phyloP scores from a whole-genome alignment of 1,284 basidiomycete genomes.

The Ceratobasidium sp. region DNA sequence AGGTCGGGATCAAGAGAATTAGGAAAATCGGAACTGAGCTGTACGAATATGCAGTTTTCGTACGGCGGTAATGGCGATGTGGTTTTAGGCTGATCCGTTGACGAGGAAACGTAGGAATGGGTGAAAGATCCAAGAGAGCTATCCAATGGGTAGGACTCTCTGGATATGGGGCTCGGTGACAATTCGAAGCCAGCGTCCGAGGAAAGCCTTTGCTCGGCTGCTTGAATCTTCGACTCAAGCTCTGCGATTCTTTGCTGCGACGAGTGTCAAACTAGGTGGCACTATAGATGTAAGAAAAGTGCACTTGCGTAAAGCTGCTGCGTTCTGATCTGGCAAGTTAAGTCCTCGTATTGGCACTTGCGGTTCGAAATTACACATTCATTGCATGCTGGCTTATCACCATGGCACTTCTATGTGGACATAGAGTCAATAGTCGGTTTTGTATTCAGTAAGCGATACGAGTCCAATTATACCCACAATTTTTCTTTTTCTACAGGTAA shows the following conservation, averaged over 20 bases:
- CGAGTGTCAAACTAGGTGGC: neutral
- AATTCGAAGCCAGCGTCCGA: neutral
- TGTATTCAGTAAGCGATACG: neutral
- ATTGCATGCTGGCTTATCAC: conserved; percentile 16
- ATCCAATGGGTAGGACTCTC: too few relatives aligned
- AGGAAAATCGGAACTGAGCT: neutral
- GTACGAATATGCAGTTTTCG: neutral
- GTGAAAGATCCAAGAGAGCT: neutral
- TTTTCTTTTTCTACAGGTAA: conserved; percentile 25
- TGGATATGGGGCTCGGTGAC: neutral
- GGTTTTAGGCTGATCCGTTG: neutral
- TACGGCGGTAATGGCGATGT: neutral
- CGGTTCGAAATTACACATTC: neutral
- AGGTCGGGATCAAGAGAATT: neutral
- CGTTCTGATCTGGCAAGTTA: neutral
- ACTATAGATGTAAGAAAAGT: neutral
- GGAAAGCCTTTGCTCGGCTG: neutral
- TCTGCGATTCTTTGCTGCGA: conserved; percentile 24
- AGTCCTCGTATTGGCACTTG: conserved; percentile 23
- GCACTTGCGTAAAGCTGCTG: conserved; percentile 8
- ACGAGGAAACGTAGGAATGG: neutral
- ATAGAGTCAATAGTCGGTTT: neutral
- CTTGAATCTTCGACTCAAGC: conserved; percentile 18
- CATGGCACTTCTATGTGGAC: conserved; percentile 16
- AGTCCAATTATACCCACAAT: neutral